Percentiles rank a stretch among this genome's conserved stretches.
Evolutionary conservation across 176 grass and related monocot genomes (phyloP).

Genomic region (Aegilops tauschii): DNA sequence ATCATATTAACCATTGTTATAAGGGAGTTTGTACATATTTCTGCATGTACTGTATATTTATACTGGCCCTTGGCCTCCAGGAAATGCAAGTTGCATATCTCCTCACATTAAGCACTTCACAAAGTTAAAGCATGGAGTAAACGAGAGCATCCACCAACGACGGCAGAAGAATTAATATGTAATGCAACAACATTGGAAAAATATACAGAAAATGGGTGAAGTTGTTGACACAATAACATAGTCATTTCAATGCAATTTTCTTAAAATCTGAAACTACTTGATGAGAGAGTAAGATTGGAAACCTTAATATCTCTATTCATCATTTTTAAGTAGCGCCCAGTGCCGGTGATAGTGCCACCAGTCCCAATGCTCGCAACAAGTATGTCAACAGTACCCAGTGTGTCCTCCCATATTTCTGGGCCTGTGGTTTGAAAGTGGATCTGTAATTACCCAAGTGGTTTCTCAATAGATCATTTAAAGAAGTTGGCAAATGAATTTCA

Average conservation of each 20-base stretch:
- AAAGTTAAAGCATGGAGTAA: background rate
- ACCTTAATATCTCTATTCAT: conserved; percentile 94
- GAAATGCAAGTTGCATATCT: background rate
- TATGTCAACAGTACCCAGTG: conserved; percentile 85
- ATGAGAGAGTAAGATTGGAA: conserved; percentile 17
- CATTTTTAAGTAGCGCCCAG: conserved; percentile 78
- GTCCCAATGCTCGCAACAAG: conserved; percentile 96
- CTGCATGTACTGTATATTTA: background rate
- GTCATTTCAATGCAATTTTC: background rate
- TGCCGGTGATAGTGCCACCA: conserved; percentile 83
- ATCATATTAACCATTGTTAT: background rate
- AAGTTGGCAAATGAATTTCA: conserved; percentile 29
- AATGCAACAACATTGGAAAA: background rate
- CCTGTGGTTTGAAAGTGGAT: conserved; percentile 99
- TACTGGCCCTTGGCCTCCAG: background rate
- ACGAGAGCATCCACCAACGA: background rate
- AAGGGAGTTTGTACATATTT: background rate
- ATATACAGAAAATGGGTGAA: background rate
- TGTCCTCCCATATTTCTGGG: conserved; percentile 99
- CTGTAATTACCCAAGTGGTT: conserved; percentile 81
- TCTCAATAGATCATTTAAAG: conserved; percentile 50
- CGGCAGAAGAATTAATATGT: background rate
- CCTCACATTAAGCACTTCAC: background rate
- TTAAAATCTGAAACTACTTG: conserved; percentile 12
- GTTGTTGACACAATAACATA: background rate